Conservation (phyloP, 306 rosid genomes). For the Vigna angularis region DNA sequence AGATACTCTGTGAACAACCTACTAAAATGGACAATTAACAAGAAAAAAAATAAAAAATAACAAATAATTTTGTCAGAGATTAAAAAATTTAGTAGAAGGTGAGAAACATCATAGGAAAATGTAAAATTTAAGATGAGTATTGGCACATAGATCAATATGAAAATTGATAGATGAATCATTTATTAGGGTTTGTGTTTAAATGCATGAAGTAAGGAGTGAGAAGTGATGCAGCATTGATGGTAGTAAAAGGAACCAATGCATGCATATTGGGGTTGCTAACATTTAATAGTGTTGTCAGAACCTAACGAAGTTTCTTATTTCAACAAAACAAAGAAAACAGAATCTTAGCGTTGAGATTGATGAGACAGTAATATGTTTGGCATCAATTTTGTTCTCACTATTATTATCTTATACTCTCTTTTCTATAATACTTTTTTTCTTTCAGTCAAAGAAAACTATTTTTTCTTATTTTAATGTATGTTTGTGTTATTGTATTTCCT, state of each 20-base stretch:
- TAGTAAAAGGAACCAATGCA: constrained; percentile 45
- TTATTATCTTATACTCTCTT: too few relatives aligned
- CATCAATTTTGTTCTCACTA: too few relatives aligned
- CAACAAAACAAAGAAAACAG: constrained; percentile 35
- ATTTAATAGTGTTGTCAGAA: constrained; percentile 45
- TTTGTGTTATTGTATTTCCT: too few relatives aligned
- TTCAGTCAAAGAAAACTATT: too few relatives aligned
- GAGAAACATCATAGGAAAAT: neutral
- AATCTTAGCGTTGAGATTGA: constrained; percentile 54
- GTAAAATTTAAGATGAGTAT: constrained; percentile 20
- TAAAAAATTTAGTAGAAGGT: neutral
- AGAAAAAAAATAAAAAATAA: neutral
- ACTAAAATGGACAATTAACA: too few relatives aligned
- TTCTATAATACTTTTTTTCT: too few relatives aligned
- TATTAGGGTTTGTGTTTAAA: neutral
- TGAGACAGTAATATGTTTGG: neutral
- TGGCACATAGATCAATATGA: constrained; percentile 45
- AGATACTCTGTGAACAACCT: too few relatives aligned
- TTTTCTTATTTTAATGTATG: too few relatives aligned
- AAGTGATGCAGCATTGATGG: constrained; percentile 25
- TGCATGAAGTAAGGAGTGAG: constrained; percentile 36
- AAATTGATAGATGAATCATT: constrained; percentile 30
- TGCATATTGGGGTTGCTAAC: constrained; percentile 47
- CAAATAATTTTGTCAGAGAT: too few relatives aligned
- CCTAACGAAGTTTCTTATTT: constrained; percentile 49